Conservation (phyloP, 2,329 filamentous ascomycete species). For the Colletotrichum neosansevieriae region DNA sequence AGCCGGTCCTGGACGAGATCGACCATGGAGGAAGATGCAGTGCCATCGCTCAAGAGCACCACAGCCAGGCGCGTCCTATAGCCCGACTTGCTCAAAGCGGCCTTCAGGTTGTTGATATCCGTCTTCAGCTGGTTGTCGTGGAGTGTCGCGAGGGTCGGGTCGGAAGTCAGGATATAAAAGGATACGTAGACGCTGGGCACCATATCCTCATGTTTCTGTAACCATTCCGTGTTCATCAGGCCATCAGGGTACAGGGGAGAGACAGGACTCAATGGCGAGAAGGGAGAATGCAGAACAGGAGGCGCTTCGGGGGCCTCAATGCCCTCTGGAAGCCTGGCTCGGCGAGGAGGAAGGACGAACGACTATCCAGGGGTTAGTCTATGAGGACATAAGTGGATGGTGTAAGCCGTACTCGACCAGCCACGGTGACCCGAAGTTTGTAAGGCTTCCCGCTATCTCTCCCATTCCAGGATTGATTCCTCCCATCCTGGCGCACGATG, state of each 20-base stretch:
- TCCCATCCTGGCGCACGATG: conserved; percentile 75
- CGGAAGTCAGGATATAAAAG: conserved; percentile 82
- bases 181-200: conserved; percentile 84
- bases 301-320: conserved; percentile 61
- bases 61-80: conserved; percentile 84
- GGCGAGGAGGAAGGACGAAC: conserved; percentile 68
- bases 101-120: conserved; percentile 84
- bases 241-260: conserved; percentile 92
- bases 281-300: conserved; percentile 84
- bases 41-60: conserved; percentile 79
- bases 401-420: conserved; percentile 78
- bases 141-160: conserved; percentile 79
- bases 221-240: conserved; percentile 83
- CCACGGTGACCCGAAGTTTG: conserved; percentile 77
- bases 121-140: conserved; percentile 89
- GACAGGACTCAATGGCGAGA: conserved; percentile 87
- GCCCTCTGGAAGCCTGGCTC: conserved; percentile 65
- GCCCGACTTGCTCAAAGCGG: conserved; percentile 73
- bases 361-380: conserved; percentile 56
- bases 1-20: conserved; percentile 78
- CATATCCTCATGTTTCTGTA: conserved; percentile 87
- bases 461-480: conserved; percentile 74
- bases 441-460: conserved; percentile 64
- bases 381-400: conserved; percentile 39
- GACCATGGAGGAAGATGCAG: conserved; percentile 56